phyloP scores from a whole-genome alignment of 371 early-diverging fungal genomes.

The Funneliformis caledonium region DNA sequence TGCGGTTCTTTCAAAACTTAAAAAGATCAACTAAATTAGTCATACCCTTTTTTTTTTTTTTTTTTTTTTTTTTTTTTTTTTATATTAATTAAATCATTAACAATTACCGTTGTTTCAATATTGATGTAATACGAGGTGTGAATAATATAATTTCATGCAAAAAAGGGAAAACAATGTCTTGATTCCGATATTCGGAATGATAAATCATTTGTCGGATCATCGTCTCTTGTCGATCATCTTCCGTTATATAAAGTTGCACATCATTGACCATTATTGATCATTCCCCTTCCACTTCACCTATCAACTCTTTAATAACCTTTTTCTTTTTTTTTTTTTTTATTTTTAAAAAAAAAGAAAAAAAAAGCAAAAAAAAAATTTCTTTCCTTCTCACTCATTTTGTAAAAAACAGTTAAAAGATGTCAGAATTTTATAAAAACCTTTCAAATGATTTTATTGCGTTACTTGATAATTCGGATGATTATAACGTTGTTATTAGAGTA shows the following conservation, averaged over 20 bases:
- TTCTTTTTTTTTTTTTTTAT: neutral
- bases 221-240: neutral
- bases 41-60: too few relatives aligned
- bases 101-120: neutral
- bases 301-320: neutral
- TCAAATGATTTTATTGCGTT: slow-evolving; percentile 31
- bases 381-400: neutral
- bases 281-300: neutral
- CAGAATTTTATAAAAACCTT: neutral
- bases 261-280: neutral
- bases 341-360: too few relatives aligned
- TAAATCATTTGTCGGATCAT: too few relatives aligned
- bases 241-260: neutral
- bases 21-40: too few relatives aligned
- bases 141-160: neutral
- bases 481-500: slow-evolving; percentile 36
- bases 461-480: slow-evolving; percentile 37
- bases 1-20: too few relatives aligned
- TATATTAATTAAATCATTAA: too few relatives aligned
- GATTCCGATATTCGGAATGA: neutral
- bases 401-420: neutral
- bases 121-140: neutral
- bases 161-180: neutral
- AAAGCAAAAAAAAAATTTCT: too few relatives aligned
- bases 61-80: too few relatives aligned